These are phyloP conservation scores for Pseudopyricularia cyperi DNA, from an alignment of 2,329 filamentous ascomycete genomes.

Conservation along the genomic window DNA sequence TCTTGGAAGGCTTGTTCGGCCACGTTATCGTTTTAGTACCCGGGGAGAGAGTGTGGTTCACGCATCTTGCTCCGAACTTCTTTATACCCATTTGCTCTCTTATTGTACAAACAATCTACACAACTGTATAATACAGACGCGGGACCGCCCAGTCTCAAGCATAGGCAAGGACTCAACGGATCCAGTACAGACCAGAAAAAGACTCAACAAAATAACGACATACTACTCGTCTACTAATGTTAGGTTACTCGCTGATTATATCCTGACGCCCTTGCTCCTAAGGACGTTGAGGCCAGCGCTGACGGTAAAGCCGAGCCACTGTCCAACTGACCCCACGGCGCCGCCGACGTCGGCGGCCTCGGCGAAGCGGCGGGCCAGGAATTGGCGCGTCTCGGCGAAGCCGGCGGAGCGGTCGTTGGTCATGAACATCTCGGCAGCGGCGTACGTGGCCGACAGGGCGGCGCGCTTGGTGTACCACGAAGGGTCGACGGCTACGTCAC, in stretches of 20 bases:
- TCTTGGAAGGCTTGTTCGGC: no score
- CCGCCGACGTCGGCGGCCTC: conserved; percentile 53
- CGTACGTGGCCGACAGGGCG: conserved; percentile 44
- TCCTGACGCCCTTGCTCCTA: conserved; percentile 73
- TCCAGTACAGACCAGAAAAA: not conserved
- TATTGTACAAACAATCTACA: not conserved
- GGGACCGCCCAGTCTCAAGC: not conserved
- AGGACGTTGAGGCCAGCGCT: conserved; percentile 68
- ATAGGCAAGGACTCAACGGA: not conserved
- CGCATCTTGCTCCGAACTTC: not conserved
- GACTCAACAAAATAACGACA: no score
- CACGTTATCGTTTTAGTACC: no score
- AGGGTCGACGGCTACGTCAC: conserved; percentile 68
- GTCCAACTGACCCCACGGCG: conserved; percentile 48
- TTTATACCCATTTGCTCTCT: not conserved
- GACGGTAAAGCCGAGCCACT: conserved; percentile 76
- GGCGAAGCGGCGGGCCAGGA: conserved; percentile 61
- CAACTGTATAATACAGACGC: not conserved
- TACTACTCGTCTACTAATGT: no score
- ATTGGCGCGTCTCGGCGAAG: conserved; percentile 67
- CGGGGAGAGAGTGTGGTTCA: not conserved
- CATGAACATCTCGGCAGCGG: conserved; percentile 82
- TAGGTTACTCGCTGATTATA: conserved; percentile 33
- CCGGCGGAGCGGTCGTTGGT: conserved; percentile 67
- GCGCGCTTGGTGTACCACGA: conserved; percentile 69